Conservation (phyloP, 352 stramenopile species). For the Elongisporangium prolatum region DNA sequence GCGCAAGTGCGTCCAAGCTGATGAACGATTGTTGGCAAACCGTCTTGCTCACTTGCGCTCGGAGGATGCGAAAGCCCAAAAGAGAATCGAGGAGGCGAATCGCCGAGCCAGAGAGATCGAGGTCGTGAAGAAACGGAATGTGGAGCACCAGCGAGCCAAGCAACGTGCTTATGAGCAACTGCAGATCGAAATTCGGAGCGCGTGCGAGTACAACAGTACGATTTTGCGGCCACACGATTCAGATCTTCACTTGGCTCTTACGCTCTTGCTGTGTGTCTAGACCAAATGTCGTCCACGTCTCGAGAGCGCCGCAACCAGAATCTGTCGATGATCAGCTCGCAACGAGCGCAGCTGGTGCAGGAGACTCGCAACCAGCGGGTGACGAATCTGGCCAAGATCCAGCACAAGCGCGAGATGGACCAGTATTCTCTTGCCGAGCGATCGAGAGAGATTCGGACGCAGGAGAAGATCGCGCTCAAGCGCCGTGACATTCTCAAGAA, state of each 20-base stretch:
- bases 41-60: slow-evolving; percentile 53
- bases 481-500: slow-evolving; percentile 40
- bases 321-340: slow-evolving; percentile 27
- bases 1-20: slow-evolving; percentile 44
- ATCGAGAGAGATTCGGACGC: slow-evolving; percentile 45
- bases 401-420: slow-evolving; percentile 32
- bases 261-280: slow-evolving; percentile 4
- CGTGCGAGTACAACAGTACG: slow-evolving; percentile 53
- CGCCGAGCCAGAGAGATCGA: slow-evolving; percentile 56
- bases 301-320: slow-evolving; percentile 40
- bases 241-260: neutral
- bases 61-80: slow-evolving; percentile 50
- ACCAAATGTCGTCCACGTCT: slow-evolving; percentile 20
- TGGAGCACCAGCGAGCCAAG: slow-evolving; percentile 41
- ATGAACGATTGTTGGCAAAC: slow-evolving; percentile 57
- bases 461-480: slow-evolving; percentile 37
- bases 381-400: slow-evolving; percentile 37
- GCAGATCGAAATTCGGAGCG: slow-evolving; percentile 42
- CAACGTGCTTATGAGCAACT: slow-evolving; percentile 45
- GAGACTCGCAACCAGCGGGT: slow-evolving; percentile 41
- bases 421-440: slow-evolving; percentile 32
- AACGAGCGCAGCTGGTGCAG: slow-evolving; percentile 48
- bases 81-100: slow-evolving; percentile 68
- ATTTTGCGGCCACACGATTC: neutral
- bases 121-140: slow-evolving; percentile 53